Evolutionary conservation across 2,329 filamentous ascomycete species (phyloP), one percentile per base, ranked within the genome.

Genomic region (Phialophora verrucosa): DNA sequence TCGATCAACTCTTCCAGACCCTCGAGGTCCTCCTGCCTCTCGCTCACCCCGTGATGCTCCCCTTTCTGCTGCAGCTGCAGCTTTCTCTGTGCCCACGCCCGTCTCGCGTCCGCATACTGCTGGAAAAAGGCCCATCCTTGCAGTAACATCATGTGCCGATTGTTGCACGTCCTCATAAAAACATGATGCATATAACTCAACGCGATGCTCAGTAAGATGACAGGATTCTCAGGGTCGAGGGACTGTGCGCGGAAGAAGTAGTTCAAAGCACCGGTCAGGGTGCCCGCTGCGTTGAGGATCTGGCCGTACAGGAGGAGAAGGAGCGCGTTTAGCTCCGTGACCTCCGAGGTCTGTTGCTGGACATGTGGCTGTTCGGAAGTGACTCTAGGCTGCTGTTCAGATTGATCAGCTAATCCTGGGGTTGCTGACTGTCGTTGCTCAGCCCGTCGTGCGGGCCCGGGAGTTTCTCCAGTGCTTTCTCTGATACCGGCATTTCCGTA

Each of bases 301-400:
- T 98, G 91, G 0, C 91, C 95, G 75, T 97, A 98, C 0, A 97
- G 85, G 76, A 93, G 90, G 12, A 99, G 84, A 10, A 98, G 83
- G 29, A 90, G 90, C 7, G 93, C 86, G 75, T 98, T 93, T 68
- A 96, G 83, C 14, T 85, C 81, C 23, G 80, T 78, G 80, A 78
- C 54, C 10, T 56, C 59, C 14, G 49, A 51, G 23, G 54, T 38
- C 31, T 44, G 55, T 12, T 58, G 55, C 31, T 58, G 44, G n/a
- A 27, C 25, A 12, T 25, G 3, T 51, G 20, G 49, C 23, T 23
- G 49, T 20, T 27, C 10, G 38, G 38, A n/a, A n/a, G 17, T 23
- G 49, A 23, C 20, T 10, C 10, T 25, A 2, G 10, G 49, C 20
- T 17, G 49, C 23, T 23, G 49, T 51, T 29, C 49, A 27, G 49